These are phyloP conservation scores for Neoarthrinium moseri DNA, from an alignment of 2,329 filamentous ascomycete species.

Conservation along the genomic window DNA sequence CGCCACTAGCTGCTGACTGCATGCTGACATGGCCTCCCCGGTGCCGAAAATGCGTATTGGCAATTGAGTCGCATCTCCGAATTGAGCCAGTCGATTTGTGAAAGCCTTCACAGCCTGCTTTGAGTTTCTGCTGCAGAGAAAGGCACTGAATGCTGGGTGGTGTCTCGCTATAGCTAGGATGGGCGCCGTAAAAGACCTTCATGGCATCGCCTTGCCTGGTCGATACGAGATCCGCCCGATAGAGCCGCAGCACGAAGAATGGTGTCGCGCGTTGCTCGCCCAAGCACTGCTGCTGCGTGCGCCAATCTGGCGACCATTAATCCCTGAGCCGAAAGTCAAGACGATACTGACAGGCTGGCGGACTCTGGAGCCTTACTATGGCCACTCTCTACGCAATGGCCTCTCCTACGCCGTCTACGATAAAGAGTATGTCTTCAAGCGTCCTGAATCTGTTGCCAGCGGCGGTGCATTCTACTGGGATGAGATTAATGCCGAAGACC, in stretches of 20 bases:
- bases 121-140: no score
- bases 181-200: background rate
- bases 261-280: slow-evolving; percentile 3
- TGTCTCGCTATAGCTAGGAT: background rate
- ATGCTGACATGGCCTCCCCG: no score
- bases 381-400: slow-evolving; percentile 15
- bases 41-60: no score
- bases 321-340: slow-evolving; percentile 7
- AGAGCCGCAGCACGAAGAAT: background rate
- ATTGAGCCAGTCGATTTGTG: no score
- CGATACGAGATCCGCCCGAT: slow-evolving; percentile 9
- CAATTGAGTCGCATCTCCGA: no score
- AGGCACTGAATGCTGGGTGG: no score
- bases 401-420: slow-evolving; percentile 22
- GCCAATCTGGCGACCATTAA: slow-evolving; percentile 7
- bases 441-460: slow-evolving; percentile 15
- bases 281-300: slow-evolving; percentile 5
- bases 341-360: slow-evolving; percentile 1
- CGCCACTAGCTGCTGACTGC: no score
- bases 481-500: slow-evolving; percentile 20
- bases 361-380: slow-evolving; percentile 1
- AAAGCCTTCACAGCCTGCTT: no score
- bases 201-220: slow-evolving; percentile 3
- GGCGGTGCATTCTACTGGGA: slow-evolving; percentile 22
- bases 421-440: slow-evolving; percentile 20